Conservation (phyloP, 306 rosid species). For the Cicer yamashitae region DNA sequence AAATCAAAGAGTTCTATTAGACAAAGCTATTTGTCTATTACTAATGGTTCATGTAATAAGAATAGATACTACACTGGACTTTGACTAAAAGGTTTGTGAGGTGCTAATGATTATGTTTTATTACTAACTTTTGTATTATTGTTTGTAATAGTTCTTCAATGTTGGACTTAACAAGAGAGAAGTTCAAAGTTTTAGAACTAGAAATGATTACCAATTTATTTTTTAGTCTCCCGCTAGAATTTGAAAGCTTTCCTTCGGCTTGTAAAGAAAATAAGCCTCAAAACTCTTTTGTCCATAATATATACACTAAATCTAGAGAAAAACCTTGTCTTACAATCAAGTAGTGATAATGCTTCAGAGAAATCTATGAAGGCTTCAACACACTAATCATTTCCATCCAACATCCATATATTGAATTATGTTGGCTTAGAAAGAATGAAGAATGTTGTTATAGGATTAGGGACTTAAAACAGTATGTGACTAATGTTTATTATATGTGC, state of each 20-base stretch:
- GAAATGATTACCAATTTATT: neutral
- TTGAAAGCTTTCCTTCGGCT: slow-evolving; percentile 11
- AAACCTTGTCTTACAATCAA: neutral
- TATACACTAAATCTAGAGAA: neutral
- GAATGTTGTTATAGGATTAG: too few relatives aligned
- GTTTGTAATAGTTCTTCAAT: neutral
- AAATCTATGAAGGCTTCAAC: too few relatives aligned
- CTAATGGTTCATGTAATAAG: too few relatives aligned
- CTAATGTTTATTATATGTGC: too few relatives aligned
- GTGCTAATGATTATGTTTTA: neutral
- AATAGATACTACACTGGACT: too few relatives aligned
- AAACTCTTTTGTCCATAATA: neutral
- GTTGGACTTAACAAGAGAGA: neutral
- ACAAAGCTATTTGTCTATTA: too few relatives aligned
- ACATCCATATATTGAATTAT: too few relatives aligned
- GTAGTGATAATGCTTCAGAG: too few relatives aligned
- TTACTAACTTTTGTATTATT: neutral
- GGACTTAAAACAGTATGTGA: too few relatives aligned
- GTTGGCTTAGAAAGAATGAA: too few relatives aligned
- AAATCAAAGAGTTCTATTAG: too few relatives aligned
- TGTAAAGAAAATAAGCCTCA: slow-evolving; percentile 4
- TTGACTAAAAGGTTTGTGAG: neutral
- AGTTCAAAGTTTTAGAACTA: neutral
- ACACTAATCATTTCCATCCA: too few relatives aligned
- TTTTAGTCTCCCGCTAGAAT: neutral